phyloP scores from a whole-genome alignment of 2,329 filamentous ascomycete species.

The Ascochyta koolunga region DNA sequence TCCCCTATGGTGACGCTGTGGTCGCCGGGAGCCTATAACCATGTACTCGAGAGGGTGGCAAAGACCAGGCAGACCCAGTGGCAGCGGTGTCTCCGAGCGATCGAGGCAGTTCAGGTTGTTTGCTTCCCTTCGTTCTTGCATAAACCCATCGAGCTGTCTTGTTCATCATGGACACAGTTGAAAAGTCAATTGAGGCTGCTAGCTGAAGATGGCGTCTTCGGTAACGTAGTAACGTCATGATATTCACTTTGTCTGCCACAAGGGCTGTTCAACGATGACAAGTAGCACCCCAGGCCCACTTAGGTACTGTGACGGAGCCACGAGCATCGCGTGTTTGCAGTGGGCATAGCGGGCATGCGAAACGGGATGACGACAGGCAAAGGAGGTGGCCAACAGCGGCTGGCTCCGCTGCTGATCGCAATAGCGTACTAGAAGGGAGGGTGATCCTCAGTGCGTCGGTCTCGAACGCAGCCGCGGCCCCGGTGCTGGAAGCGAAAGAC shows the following conservation, averaged over 20 bases:
- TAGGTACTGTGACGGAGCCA: constrained; percentile 14
- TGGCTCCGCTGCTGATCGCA: constrained; percentile 29
- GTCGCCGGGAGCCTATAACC: not conserved
- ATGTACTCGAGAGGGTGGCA: not conserved
- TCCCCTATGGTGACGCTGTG: constrained; percentile 6
- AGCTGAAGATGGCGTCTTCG: constrained; percentile 14
- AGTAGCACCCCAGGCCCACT: constrained; percentile 6
- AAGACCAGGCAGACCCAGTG: not conserved
- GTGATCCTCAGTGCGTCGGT: constrained; percentile 12
- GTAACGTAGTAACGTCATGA: constrained; percentile 22
- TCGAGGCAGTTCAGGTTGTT: not conserved
- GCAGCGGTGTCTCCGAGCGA: constrained; percentile 6
- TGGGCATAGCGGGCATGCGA: constrained; percentile 14
- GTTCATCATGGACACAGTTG: not conserved
- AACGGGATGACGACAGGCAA: constrained; percentile 33
- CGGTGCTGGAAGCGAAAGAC: constrained; percentile 1
- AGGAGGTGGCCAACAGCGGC: constrained; percentile 14
- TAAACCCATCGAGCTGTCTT: not conserved
- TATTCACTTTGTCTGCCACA: constrained; percentile 3
- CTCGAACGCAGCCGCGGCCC: constrained; percentile 6
- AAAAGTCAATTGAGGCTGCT: not conserved
- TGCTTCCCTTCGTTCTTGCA: not conserved
- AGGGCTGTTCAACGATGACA: not conserved
- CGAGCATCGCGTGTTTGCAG: constrained; percentile 10
- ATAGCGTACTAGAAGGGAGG: constrained; percentile 18